Conservation (phyloP, 495 filamentous ascomycete species). For the Hypoxylon intermedium region DNA sequence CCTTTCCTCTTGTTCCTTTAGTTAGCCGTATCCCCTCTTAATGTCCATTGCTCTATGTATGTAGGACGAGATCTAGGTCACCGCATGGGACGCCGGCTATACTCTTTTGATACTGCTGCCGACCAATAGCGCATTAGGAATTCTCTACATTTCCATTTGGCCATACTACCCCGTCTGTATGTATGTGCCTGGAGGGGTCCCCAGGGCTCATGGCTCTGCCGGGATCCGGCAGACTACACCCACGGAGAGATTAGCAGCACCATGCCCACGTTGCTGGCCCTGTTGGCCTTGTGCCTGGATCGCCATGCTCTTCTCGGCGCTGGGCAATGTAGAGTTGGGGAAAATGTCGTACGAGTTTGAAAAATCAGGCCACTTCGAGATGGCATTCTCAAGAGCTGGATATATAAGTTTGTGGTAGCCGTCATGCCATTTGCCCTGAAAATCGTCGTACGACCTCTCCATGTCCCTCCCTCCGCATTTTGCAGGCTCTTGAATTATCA, state of each 20-base stretch:
- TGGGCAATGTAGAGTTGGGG: constrained; percentile 16
- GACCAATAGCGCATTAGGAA: constrained; percentile 19
- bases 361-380: constrained; percentile 36
- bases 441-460: constrained; percentile 35
- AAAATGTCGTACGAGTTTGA: constrained; percentile 34
- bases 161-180: background rate
- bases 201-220: constrained; percentile 28
- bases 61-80: constrained; percentile 28
- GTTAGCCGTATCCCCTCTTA: constrained; percentile 2
- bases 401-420: constrained; percentile 34
- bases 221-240: constrained; percentile 15
- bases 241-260: constrained; percentile 11
- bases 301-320: constrained; percentile 23
- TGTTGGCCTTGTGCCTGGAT: constrained; percentile 18
- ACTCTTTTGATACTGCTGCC: constrained; percentile 1
- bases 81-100: constrained; percentile 19
- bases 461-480: constrained; percentile 14
- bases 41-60: too few relatives aligned
- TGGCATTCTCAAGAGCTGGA: constrained; percentile 26
- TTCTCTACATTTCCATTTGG: constrained; percentile 11
- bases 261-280: constrained; percentile 25
- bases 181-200: background rate
- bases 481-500: background rate
- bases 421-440: constrained; percentile 26
- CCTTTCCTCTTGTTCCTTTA: constrained; percentile 13